A percentile compares a stretch with the other conserved stretches of the same genome.
These are phyloP conservation scores for Purpureocillium takamizusanense DNA, from an alignment of 2,329 filamentous ascomycete species.

Conservation along the genomic window DNA sequence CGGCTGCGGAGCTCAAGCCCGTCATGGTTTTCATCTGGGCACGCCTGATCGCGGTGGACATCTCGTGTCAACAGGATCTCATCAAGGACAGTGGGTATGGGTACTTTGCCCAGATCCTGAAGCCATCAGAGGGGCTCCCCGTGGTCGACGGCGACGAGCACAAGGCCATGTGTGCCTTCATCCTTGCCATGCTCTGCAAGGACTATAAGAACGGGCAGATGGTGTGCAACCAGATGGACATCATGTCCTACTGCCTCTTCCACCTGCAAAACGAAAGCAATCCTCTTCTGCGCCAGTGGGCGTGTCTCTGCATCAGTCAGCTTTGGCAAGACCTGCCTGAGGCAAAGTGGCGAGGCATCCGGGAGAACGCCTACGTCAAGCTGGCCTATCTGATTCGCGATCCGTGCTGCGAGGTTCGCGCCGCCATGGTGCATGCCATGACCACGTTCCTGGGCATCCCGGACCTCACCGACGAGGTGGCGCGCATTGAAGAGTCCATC, in stretches of 20 bases:
- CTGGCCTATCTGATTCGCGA: conserved; percentile 76
- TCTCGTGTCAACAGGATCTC: conserved; percentile 85
- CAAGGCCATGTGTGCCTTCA: conserved; percentile 98
- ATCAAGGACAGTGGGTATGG: conserved; percentile 96
- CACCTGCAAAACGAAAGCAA: conserved; percentile 84
- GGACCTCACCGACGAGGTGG: conserved; percentile 83
- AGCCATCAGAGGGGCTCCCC: conserved; percentile 72
- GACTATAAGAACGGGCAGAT: conserved; percentile 86
- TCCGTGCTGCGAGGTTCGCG: conserved; percentile 82
- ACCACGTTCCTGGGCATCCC: conserved; percentile 92
- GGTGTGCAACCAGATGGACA: conserved; percentile 82
- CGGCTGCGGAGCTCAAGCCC: conserved; percentile 87
- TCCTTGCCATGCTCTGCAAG: conserved; percentile 94
- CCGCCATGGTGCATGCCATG: conserved; percentile 87
- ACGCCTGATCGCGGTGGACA: conserved; percentile 86
- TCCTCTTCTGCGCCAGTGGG: conserved; percentile 86
- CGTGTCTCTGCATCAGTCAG: conserved; percentile 89
- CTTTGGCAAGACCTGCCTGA: conserved; percentile 86
- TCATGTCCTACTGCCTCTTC: conserved; percentile 78
- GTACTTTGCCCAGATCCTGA: conserved; percentile 91
- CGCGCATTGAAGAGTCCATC: conserved; percentile 82
- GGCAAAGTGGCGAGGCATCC: conserved; percentile 92
- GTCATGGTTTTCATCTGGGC: conserved; percentile 99
- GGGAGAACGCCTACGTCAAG: conserved; percentile 74
- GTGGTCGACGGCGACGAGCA: conserved; percentile 87